A percentile compares a stretch with the other conserved stretches of the same genome.
These are phyloP conservation scores for Scutellaria minor DNA, from an alignment of 257 asterid species.

Conservation along the genomic window DNA sequence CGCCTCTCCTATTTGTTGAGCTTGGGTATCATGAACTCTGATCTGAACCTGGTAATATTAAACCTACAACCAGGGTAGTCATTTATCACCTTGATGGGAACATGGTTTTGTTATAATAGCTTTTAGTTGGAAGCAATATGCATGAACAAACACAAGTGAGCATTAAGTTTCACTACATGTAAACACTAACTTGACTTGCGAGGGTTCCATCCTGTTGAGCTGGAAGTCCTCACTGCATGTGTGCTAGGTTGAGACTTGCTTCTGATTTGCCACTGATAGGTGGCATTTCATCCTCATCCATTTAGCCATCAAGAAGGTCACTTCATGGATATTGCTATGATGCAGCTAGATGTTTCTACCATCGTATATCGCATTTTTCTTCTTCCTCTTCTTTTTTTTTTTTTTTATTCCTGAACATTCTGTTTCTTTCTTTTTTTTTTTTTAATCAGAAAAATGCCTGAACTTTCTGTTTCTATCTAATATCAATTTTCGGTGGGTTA, in stretches of 20 bases:
- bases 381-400: neutral
- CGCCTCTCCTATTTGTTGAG: constrained; percentile 15
- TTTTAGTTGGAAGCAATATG: neutral
- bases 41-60: neutral
- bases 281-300: neutral
- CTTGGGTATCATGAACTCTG: constrained; percentile 8
- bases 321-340: neutral
- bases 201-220: neutral
- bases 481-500: neutral
- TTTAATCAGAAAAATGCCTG: neutral
- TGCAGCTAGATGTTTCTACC: neutral
- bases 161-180: constrained; percentile 1
- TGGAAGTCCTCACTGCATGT: neutral
- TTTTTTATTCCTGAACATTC: neutral
- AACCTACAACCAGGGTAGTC: constrained; percentile 21
- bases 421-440: neutral
- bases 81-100: constrained; percentile 25
- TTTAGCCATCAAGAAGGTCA: neutral
- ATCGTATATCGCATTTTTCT: neutral
- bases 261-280: neutral
- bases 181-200: neutral
- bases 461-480: neutral
- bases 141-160: neutral
- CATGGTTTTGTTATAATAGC: neutral
- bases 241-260: neutral